These are phyloP conservation scores for Kwoniella heveanensis DNA, from an alignment of 768 basidiomycete genomes.

Conservation along the genomic window DNA sequence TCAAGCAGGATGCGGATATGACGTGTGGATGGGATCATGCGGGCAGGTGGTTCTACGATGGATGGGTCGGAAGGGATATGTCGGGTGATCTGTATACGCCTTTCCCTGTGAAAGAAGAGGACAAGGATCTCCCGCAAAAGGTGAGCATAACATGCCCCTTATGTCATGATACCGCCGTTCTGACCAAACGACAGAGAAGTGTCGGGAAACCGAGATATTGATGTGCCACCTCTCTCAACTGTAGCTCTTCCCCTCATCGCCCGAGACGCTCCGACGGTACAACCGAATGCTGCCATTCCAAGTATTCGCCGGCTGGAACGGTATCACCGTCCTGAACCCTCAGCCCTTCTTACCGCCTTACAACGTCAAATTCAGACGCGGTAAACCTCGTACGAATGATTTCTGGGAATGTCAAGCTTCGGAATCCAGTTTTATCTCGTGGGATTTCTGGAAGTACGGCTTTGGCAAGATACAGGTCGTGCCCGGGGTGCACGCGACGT, in stretches of 20 bases:
- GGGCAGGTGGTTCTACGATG: constrained; percentile 54
- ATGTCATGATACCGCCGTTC: too few species aligned
- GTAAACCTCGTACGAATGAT: constrained; percentile 20
- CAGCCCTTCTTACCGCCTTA: constrained; percentile 52
- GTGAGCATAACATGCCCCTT: constrained; percentile 21
- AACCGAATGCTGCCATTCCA: constrained; percentile 50
- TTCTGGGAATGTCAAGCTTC: constrained; percentile 48
- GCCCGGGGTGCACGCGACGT: constrained; percentile 47
- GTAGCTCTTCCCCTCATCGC: constrained; percentile 49
- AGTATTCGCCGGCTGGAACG: constrained; percentile 56
- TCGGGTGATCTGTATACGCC: constrained; percentile 50
- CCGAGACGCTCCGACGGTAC: constrained; percentile 39
- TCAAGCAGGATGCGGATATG: constrained; percentile 53
- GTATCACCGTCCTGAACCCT: constrained; percentile 50
- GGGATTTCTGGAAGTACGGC: constrained; percentile 53
- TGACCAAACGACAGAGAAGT: too few species aligned
- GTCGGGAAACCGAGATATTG: too few species aligned
- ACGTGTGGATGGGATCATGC: constrained; percentile 56
- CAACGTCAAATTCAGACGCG: constrained; percentile 55
- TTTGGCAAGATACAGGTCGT: constrained; percentile 43
- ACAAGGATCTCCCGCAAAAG: constrained; percentile 43
- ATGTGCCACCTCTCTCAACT: too few species aligned
- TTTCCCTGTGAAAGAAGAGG: constrained; percentile 44
- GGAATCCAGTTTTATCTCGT: constrained; percentile 45
- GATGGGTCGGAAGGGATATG: constrained; percentile 56